Conservation (phyloP, 306 rosid species). For the Rubus idaeus region DNA sequence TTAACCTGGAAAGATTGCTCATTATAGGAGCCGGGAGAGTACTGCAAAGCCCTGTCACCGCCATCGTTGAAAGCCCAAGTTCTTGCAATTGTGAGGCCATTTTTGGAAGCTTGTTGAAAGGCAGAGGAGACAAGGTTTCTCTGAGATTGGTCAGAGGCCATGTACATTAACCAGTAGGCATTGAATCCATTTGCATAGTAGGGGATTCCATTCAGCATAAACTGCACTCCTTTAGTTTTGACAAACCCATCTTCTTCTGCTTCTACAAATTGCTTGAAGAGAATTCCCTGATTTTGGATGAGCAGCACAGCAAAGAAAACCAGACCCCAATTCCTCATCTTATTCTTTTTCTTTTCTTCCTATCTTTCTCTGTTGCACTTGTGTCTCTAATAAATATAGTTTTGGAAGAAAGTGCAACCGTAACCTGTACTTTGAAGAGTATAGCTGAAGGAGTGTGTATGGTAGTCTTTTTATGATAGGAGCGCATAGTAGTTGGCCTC, state of each 20-base stretch:
- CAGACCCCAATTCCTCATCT: constrained; percentile 41
- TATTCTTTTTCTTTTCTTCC: neutral
- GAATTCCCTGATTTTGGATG: constrained; percentile 21
- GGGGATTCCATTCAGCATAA: constrained; percentile 64
- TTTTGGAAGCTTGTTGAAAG: constrained; percentile 58
- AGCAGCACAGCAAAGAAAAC: constrained; percentile 34
- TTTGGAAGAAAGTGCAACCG: neutral
- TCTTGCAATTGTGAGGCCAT: constrained; percentile 69
- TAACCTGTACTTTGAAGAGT: neutral
- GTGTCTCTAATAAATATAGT: neutral
- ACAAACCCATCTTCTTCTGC: constrained; percentile 72
- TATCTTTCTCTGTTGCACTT: neutral
- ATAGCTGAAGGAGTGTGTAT: neutral
- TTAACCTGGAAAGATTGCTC: constrained; percentile 74
- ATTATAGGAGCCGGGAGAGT: constrained; percentile 84
- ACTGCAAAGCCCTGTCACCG: constrained; percentile 63
- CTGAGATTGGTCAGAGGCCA: constrained; percentile 77
- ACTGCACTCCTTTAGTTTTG: constrained; percentile 64
- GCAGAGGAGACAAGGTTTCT: constrained; percentile 66
- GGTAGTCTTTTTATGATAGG: neutral
- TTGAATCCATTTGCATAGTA: constrained; percentile 85
- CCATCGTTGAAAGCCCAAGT: constrained; percentile 98
- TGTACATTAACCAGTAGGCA: constrained; percentile 90
- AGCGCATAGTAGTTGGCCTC: neutral
- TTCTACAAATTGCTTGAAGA: constrained; percentile 15